Evolutionary conservation across 2,329 filamentous ascomycete species (phyloP).

Genomic region (Colletotrichum sp.): DNA sequence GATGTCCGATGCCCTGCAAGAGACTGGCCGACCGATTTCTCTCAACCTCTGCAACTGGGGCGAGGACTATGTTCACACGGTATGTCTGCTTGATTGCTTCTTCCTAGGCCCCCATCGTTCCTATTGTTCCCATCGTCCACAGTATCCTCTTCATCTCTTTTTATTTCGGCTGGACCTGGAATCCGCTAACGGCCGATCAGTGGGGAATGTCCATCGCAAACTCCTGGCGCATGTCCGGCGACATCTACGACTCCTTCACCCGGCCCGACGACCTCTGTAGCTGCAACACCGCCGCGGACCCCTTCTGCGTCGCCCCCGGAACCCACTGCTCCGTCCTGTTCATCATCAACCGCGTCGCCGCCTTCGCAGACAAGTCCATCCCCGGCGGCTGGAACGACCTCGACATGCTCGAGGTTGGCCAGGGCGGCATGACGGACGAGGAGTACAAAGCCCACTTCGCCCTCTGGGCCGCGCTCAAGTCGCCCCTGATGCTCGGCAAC

Average conservation of each 20-base stretch:
- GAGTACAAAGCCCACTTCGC: slow-evolving; percentile 49
- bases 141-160: background rate
- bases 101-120: background rate
- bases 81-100: background rate
- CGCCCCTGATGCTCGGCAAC: slow-evolving; percentile 46
- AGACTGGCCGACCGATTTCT: slow-evolving; percentile 33
- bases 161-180: background rate
- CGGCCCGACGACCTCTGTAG: slow-evolving; percentile 34
- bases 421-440: slow-evolving; percentile 35
- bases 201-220: slow-evolving; percentile 33
- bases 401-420: slow-evolving; percentile 47
- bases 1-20: slow-evolving; percentile 37
- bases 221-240: slow-evolving; percentile 37
- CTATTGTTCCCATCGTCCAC: background rate
- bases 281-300: slow-evolving; percentile 28
- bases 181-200: slow-evolving; percentile 14
- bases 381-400: slow-evolving; percentile 32
- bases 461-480: slow-evolving; percentile 51
- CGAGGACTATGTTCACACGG: slow-evolving; percentile 26
- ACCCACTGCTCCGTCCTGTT: slow-evolving; percentile 29
- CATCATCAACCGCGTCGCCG: slow-evolving; percentile 28
- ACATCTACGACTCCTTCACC: slow-evolving; percentile 37
- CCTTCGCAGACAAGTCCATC: slow-evolving; percentile 20
- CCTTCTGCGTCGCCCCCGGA: slow-evolving; percentile 25
- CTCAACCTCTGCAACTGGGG: slow-evolving; percentile 40